These are phyloP conservation scores for Syncephalis plumigaleata DNA, from an alignment of 371 early-diverging fungal genomes.

Conservation along the genomic window DNA sequence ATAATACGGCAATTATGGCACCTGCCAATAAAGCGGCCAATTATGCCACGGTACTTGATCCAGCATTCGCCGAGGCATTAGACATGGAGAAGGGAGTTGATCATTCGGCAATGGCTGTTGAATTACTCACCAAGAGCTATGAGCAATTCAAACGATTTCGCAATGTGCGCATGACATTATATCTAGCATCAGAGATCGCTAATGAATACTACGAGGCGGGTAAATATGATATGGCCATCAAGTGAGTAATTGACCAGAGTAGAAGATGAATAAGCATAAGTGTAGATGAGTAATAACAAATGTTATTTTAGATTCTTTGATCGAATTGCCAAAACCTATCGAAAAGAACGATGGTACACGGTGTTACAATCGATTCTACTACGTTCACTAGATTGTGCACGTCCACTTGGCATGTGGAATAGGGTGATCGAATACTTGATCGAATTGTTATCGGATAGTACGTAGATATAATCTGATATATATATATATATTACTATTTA, in stretches of 20 bases:
- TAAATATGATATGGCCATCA: slow-evolving; percentile 70
- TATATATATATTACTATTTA: no score
- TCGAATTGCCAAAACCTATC: slow-evolving; percentile 70
- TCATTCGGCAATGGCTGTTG: slow-evolving; percentile 51
- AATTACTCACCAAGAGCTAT: slow-evolving; percentile 68
- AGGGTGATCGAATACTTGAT: slow-evolving; percentile 44
- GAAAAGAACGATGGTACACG: slow-evolving; percentile 67
- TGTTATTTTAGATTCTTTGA: slow-evolving; percentile 48
- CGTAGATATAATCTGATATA: no score
- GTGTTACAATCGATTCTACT: slow-evolving; percentile 47
- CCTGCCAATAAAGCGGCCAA: no score
- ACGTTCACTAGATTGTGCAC: slow-evolving; percentile 53
- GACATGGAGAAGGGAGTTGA: no score
- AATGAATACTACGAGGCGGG: slow-evolving; percentile 56
- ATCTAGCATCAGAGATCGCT: slow-evolving; percentile 74
- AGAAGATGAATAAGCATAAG: background rate
- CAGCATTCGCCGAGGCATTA: no score
- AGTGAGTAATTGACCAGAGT: slow-evolving; percentile 14
- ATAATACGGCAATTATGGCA: no score
- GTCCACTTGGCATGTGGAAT: slow-evolving; percentile 39
- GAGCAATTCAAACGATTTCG: slow-evolving; percentile 67
- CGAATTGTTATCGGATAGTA: slow-evolving; percentile 39
- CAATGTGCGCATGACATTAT: slow-evolving; percentile 62
- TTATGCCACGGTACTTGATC: no score
- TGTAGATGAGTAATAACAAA: background rate